Evolutionary conservation across 805 yeast genomes (phyloP), one percentile per base, ranked within the genome.

Genomic region (Barnettozyma pratensis): DNA sequence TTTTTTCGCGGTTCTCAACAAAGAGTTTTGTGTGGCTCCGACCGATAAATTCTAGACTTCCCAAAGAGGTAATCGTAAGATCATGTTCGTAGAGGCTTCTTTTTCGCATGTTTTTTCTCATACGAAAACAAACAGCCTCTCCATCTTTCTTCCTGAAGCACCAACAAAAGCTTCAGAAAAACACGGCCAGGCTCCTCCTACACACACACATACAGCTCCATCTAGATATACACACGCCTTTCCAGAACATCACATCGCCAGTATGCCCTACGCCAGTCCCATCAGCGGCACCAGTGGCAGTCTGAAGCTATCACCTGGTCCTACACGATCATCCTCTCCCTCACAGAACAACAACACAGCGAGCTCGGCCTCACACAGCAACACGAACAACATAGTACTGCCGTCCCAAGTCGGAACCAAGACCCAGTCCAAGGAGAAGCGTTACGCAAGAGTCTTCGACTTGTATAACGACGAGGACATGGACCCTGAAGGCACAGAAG

Each of bases 231-330:
- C 19, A 19, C 19, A 19, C 19, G 19, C 19, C 19, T 19, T 19
- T 19, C 3, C 19, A 19, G 19, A 19, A 19, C 19, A 19, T 19
- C 19, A 19, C 19, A 19, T 19, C 19, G 19, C 19, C 19, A 19
- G 19, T 19, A 60, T 60, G 64, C 64, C 64, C 7, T 60, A 60
- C 53, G 54, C 62, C n/a, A 56, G 63, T 32, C 64, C 64, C 5
- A 50, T 58, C 36, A 55, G 48, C 45, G 64, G 64, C 30, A 43
- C 50, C 11, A 37, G 31, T 12, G 47, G 47, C 27, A 34, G 37
- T 19, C 47, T 43, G 38, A 47, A 47, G 46, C 12, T 32, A 2
- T 11, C 43, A 2, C 10, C 42, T 4, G 30, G 35, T 10, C 38
- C 30, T 35, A 10, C 32, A 26, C 40, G 19, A 31, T 25, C 46